Evolutionary conservation across 345 rosid genomes (phyloP), one percentile per base, ranked within the genome.

Genomic region (Carallia brachiata): DNA sequence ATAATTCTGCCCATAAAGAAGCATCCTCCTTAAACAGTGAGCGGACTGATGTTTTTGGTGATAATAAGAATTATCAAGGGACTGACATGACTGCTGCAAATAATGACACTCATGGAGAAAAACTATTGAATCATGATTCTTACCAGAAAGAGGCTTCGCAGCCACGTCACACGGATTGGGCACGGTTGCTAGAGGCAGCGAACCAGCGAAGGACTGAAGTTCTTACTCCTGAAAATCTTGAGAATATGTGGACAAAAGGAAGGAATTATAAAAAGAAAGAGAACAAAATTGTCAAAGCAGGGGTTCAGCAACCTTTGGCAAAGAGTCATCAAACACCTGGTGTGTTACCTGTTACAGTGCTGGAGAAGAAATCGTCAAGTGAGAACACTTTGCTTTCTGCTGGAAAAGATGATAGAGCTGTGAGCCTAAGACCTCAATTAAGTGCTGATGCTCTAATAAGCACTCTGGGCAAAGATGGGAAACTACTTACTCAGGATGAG

Each of bases 221-320:
- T 87, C 98, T 96, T 72, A 70, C 86, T 23, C 99, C 99, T 66
- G 97, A 96, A 82, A 96, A 96, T 86, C 98, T 96, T 70, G 99
- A 96, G 70, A 92, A 90, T 75, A 83, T 96, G 98, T 96, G 99
- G 98, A 84, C 98, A 1, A 92, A 86, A 84, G 99, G 99, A 84
- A 89, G 93, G 79, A 85, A 90, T 75, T 90, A 92, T 73, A 91
- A 87, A 78, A 88, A 65, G 84, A 89, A 85, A 76, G 97, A 92
- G 84, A 78, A 77, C 61, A 92, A 86, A 77, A 77, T 59, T 18
- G 69, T 62, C 30, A 80, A 82, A 70, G 52, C 67, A 40, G 80
- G 76, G 53, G 74, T 61, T 60, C 78, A 27, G 47, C 74, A 74
- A 62, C 69, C 82, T 63, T 31, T 76, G 54, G 68, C 73, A 47